Conservation (phyloP, 1,284 basidiomycete genomes). For the Tremellales sp. region DNA sequence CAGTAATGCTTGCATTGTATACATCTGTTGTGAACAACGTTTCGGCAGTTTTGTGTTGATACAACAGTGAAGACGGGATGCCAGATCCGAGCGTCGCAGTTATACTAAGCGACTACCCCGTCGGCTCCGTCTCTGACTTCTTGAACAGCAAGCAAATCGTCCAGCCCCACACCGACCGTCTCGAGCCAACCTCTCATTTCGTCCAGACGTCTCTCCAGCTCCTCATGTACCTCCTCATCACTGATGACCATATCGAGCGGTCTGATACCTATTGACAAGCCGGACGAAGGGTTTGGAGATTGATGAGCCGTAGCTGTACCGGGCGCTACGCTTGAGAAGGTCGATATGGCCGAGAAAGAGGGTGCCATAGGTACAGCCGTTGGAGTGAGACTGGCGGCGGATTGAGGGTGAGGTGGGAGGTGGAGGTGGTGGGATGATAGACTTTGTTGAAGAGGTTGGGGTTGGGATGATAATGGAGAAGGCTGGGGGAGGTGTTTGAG, state of each 20-base stretch:
- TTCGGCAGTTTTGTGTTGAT: no score
- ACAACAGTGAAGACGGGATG: no score
- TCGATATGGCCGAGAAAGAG: constrained; percentile 9
- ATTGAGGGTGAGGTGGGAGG: neutral
- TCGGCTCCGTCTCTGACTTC: neutral
- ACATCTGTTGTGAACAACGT: no score
- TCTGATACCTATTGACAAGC: constrained; percentile 44
- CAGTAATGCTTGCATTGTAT: no score
- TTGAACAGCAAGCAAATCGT: constrained; percentile 54
- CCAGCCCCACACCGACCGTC: constrained; percentile 67
- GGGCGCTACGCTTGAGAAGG: neutral
- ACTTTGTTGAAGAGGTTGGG: constrained; percentile 45
- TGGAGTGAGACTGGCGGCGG: constrained; percentile 1
- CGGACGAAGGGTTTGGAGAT: neutral
- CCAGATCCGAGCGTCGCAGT: no score
- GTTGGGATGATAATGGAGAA: constrained; percentile 47
- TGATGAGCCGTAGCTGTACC: neutral
- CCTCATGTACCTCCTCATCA: constrained; percentile 63
- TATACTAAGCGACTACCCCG: neutral
- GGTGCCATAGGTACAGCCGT: constrained; percentile 9
- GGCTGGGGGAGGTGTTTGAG: constrained; percentile 19
- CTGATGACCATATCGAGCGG: constrained; percentile 67
- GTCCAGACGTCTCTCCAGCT: constrained; percentile 70
- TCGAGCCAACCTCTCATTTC: constrained; percentile 77
- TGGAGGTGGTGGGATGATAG: constrained; percentile 7